Conservation (phyloP, 495 filamentous ascomycete genomes). For the Aspergillus baeticus region DNA sequence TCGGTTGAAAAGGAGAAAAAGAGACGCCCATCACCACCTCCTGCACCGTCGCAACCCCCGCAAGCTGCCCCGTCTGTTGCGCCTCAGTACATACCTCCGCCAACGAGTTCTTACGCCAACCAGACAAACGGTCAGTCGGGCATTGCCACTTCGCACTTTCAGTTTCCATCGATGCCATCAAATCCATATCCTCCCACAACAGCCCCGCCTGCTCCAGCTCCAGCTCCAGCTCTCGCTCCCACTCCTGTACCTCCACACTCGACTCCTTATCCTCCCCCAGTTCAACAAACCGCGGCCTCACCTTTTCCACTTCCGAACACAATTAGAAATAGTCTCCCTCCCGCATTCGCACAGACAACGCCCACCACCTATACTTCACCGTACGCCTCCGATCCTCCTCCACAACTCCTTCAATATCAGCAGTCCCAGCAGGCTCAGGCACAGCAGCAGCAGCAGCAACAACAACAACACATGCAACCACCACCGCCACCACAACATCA, state of each 20-base stretch:
- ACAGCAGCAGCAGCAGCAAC: conserved; percentile 18
- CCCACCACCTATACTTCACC: conserved; percentile 43
- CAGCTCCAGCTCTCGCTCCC: conserved; percentile 22
- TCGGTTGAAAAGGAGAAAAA: conserved; percentile 73
- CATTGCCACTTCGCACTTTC: conserved; percentile 43
- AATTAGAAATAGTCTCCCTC: conserved; percentile 44
- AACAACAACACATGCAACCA: conserved; percentile 16
- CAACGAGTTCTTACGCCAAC: conserved; percentile 36
- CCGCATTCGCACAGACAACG: conserved; percentile 40
- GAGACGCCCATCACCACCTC: conserved; percentile 55
- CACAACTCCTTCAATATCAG: conserved; percentile 35
- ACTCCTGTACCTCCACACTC: conserved; percentile 17
- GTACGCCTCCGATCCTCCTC: conserved; percentile 41
- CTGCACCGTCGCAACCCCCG: conserved; percentile 39
- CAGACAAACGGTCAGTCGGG: conserved; percentile 27
- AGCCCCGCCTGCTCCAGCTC: conserved; percentile 21
- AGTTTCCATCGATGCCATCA: conserved; percentile 41
- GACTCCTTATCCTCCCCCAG: conserved; percentile 25
- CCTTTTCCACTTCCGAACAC: conserved; percentile 43
- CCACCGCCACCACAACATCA: conserved; percentile 28
- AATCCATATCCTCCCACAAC: conserved; percentile 29
- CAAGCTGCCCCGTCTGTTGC: conserved; percentile 33
- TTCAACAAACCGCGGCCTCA: conserved; percentile 16
- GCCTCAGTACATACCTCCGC: conserved; percentile 43
- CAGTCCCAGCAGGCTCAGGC: conserved; percentile 23